phyloP scores from a whole-genome alignment of 1,284 basidiomycete species.

The Tylopilus orsonianus region DNA sequence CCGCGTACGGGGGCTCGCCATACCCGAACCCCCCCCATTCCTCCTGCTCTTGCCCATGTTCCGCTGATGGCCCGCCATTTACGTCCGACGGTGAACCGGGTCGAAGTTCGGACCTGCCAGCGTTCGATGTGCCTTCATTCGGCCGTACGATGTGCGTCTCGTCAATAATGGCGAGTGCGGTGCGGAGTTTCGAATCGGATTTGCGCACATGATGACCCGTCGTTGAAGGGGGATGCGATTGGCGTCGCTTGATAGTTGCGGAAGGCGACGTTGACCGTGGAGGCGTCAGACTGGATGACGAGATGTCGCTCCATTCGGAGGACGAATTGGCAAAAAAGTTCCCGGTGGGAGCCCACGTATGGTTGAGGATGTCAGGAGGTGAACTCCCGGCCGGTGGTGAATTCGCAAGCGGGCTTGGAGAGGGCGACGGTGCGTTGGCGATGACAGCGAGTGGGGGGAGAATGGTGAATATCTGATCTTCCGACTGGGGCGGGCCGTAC shows the following conservation, averaged over 20 bases:
- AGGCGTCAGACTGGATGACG: constrained; percentile 41
- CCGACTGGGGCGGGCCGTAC: constrained; percentile 84
- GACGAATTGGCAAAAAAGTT: constrained; percentile 43
- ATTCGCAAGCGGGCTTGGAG: constrained; percentile 46
- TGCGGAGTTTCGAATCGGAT: constrained; percentile 67
- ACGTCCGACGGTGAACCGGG: constrained; percentile 21
- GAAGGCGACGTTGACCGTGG: constrained; percentile 44
- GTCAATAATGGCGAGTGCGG: constrained; percentile 62
- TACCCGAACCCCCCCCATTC: constrained; percentile 45
- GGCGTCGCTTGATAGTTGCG: constrained; percentile 45
- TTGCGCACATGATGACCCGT: constrained; percentile 46
- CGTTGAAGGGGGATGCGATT: constrained; percentile 47
- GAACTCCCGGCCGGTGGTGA: constrained; percentile 42
- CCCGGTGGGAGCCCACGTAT: constrained; percentile 41
- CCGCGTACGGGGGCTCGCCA: constrained; percentile 39
- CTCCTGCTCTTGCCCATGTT: constrained; percentile 13
- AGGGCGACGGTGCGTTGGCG: constrained; percentile 54
- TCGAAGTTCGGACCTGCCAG: constrained; percentile 15
- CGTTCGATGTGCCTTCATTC: constrained; percentile 16
- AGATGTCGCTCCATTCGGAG: constrained; percentile 51
- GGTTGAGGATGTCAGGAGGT: constrained; percentile 35
- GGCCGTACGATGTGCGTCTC: constrained; percentile 40
- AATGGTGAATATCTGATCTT: constrained; percentile 92
- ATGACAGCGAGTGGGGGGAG: constrained; percentile 80
- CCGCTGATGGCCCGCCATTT: constrained; percentile 17